Base-by-base conservation (phyloP, 768 basidiomycete genomes). In the Kwoniella sp. region DNA sequence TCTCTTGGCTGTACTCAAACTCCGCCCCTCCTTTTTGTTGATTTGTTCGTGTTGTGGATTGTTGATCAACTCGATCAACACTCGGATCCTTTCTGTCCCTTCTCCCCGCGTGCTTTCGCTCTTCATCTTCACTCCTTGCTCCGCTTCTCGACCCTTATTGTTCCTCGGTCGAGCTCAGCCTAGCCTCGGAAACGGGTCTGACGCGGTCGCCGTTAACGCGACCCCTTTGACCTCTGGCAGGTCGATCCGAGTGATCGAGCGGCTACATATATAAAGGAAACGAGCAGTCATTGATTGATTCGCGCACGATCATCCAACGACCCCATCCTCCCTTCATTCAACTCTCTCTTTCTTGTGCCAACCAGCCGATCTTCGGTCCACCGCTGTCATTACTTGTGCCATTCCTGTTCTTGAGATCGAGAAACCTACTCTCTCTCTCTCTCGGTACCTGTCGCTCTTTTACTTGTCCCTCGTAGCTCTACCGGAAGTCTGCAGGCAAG, bases 401-500 rank as follows among this genome's bases (percentile, higher is more conserved):
- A n/a, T n/a, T n/a, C n/a, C n/a, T n/a, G n/a, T n/a, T n/a, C n/a
- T n/a, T n/a, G n/a, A n/a, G n/a, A n/a, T n/a, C n/a, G n/a, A n/a
- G n/a, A n/a, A n/a, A n/a, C n/a, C n/a, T n/a, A n/a, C n/a, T n/a
- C n/a, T n/a, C n/a, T n/a, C n/a, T n/a, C n/a, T n/a, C n/a, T n/a
- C n/a, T n/a, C n/a, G n/a, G n/a, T n/a, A n/a, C n/a, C n/a, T n/a
- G n/a, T n/a, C n/a, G n/a, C n/a, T n/a, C n/a, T n/a, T n/a, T n/a
- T 28, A 30, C 34, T 37, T 37, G 26, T 37, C n/a, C 29, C 15
- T 52, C 5, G 26, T 9, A 58, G 7, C 38, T 26, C 50, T 56
- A 29, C 53, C 54, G 13, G 63, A 51, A 17, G 23, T 47, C 34
- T 54, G 20, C 52, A 63, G 25, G 38, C 38, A 63, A 38, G 34